Conservation (phyloP, 1,139 yeast species). For the Kluyveromyces sp. region DNA sequence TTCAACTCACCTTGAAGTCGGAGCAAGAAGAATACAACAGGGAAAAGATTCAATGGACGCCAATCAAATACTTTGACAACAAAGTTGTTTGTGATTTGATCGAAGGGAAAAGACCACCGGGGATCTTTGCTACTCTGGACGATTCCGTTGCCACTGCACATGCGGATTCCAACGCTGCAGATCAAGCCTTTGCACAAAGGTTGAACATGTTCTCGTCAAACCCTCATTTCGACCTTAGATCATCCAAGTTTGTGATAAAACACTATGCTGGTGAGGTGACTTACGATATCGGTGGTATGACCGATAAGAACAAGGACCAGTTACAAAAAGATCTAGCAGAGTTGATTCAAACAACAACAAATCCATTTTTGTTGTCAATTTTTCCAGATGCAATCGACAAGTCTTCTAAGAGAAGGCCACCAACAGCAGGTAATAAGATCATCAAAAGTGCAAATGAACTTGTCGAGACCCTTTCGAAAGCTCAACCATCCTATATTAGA, state of each 20-base stretch:
- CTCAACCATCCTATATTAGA: slow-evolving; percentile 93
- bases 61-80: slow-evolving; percentile 93
- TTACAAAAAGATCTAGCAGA: slow-evolving; percentile 83
- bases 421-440: slow-evolving; percentile 96
- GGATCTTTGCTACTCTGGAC: slow-evolving; percentile 91
- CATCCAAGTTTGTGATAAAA: slow-evolving; percentile 80
- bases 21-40: slow-evolving; percentile 97
- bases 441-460: slow-evolving; percentile 85
- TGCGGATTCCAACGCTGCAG: slow-evolving; percentile 96
- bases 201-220: slow-evolving; percentile 75
- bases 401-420: slow-evolving; percentile 77
- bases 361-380: slow-evolving; percentile 55
- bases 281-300: slow-evolving; percentile 84
- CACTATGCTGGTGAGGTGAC: slow-evolving; percentile 99
- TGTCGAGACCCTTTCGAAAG: slow-evolving; percentile 80
- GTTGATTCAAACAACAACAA: slow-evolving; percentile 63
- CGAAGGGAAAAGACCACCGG: slow-evolving; percentile 93
- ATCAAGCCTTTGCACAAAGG: slow-evolving; percentile 91
- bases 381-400: slow-evolving; percentile 77
- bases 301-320: slow-evolving; percentile 95
- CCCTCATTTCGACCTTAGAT: slow-evolving; percentile 85
- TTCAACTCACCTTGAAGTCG: slow-evolving; percentile 88
- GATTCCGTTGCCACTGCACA: slow-evolving; percentile 98
- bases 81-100: slow-evolving; percentile 95
- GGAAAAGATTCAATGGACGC: slow-evolving; percentile 96